Evolutionary conservation across 306 rosid species (phyloP), one percentile per base, ranked within the genome.

Genomic region (Glycyrrhiza uralensis): DNA sequence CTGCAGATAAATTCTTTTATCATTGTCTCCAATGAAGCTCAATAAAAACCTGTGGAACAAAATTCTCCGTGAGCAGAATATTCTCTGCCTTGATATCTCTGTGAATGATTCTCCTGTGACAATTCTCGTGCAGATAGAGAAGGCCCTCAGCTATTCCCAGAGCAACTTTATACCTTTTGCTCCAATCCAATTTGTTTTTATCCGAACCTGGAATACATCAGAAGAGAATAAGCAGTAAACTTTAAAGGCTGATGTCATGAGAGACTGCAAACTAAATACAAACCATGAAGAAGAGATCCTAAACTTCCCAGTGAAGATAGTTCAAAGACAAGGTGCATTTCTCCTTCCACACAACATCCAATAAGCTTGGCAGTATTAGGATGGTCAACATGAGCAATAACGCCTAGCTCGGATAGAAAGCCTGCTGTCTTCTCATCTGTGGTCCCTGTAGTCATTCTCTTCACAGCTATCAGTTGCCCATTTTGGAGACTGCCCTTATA

Each of bases 1-100:
- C 28, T 20, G 4, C 50, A 55, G 10, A 56, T 20, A 50, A 47
- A 18, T 42, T 26, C 0, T 61, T 46, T 15, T 5, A 20, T 28
- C 13, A 50, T 23, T 41, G 14, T 20, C 15, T 73, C 33, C 28
- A 23, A 38, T 17, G 68, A 61, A 81, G 64, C 36, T 44, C 49
- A 49, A 57, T 66, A 72, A 41, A 47, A 85, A 94, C 99, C 99
- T 94, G 96, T 33, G 99, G 92, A 44, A 82, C 97, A 56, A 81
- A 94, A 81, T 84, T 86, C 76, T 89, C 88, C 0, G 99, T 89
- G 50, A 91, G 90, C 39, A 94, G 76, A 81, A 94, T 81, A 67
- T 94, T 94, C 57, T 89, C 96, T 32, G 92, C 75, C 80, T 94
- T 94, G 18, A 94, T 91, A 85, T 94, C 99, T 75, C 99, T 87